Base-by-base conservation (phyloP, 176 grass and related monocot genomes). In the Thinopyrum elongatum region DNA sequence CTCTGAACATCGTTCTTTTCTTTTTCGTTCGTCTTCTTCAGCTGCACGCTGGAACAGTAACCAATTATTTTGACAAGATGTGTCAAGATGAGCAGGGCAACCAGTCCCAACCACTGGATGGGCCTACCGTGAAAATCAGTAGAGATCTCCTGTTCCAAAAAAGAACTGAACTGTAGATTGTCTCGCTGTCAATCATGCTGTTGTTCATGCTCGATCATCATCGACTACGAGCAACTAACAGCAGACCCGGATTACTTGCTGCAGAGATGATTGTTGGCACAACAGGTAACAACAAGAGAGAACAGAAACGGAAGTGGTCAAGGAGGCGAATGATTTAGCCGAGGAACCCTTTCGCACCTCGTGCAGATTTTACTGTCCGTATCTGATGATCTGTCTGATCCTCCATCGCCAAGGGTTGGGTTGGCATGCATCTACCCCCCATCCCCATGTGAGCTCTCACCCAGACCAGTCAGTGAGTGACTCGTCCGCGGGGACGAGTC, bases 31-130 rank as follows among this genome's bases (percentile, higher is more conserved):
- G 16, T 29, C 25, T 10, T 49, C 72, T 64, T 74, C 27, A 27
- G 75, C 33, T 30, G 36, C 49, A 26, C 19, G 76, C 25, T 53
- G 81, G 74, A 84, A 87, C 60, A 77, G 81, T 67, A 7, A 17
- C 47, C 81, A 84, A 77, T 91, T 84, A 84, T 91, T 76, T 84
- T 84, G 85, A 91, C 77, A 51, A 81, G 85, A 88, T 84, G 85
- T 66, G 4, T 66, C 55, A 23, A 47, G 87, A 85, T 85, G 23
- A 53, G 74, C 82, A 83, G 27, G 82, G 84, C 65, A 55, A 46
- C 66, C 10, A 67, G 71, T 67, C 79, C 19, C 84, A 83, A 63
- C 80, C 74, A 62, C 80, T 67, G 59, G 67, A 57, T 46, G 74
- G 42, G 3, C 75, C 84, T 64, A 22, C 78, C 57, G 65, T 79